A percentile compares a stretch with the other conserved stretches of the same genome.
Evolutionary conservation across 805 yeast genomes (phyloP).

Genomic region (Hanseniaspora meyeri): DNA sequence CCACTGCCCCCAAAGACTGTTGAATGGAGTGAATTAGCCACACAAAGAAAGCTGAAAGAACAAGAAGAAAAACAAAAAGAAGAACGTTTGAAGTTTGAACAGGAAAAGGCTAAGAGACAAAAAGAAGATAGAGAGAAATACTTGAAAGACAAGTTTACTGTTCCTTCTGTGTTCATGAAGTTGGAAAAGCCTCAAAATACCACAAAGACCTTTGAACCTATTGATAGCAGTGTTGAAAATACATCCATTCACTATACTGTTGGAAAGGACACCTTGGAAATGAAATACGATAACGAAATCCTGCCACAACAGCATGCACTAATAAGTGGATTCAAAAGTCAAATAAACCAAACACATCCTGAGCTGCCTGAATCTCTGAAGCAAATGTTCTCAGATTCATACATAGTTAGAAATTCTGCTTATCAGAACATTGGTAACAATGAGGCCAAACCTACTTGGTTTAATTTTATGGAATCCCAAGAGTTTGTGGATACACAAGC

Average conservation of each 20-base stretch:
- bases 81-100: not conserved
- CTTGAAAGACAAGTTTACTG: not conserved
- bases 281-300: not conserved
- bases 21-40: constrained; percentile 9
- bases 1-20: not conserved
- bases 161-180: not conserved
- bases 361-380: not conserved
- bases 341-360: not conserved
- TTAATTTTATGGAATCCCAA: not conserved
- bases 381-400: not conserved
- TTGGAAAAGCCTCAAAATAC: not conserved
- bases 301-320: not conserved
- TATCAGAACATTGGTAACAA: not conserved
- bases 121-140: not conserved
- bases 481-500: not conserved
- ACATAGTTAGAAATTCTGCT: not conserved
- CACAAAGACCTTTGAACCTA: not conserved
- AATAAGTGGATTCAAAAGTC: not conserved
- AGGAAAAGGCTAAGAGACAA: not conserved
- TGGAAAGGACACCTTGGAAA: not conserved
- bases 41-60: constrained; percentile 8
- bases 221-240: not conserved
- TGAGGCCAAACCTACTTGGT: not conserved
- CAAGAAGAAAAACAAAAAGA: not conserved
- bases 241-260: not conserved